Base-by-base conservation (phyloP, 2,329 filamentous ascomycete species). In the Neopestalotiopsis sp. region DNA sequence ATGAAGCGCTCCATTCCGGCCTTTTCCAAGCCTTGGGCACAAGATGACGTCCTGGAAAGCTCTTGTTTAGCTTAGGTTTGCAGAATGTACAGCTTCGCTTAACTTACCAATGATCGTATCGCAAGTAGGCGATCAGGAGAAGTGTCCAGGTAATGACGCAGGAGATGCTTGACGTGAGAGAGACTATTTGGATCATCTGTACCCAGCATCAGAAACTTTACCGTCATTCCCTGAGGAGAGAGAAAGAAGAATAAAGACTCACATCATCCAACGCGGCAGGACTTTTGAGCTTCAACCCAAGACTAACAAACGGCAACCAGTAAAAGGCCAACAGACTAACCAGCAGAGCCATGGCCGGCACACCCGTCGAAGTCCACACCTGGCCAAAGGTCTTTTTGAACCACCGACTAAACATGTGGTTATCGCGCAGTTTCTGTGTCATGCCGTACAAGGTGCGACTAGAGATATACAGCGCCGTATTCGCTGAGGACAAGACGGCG, bases 391-490 rank as follows among this genome's bases (percentile, higher is more conserved):
- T 32, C 32, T 38, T 65, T 61, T 63, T 64, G 3, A 70, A 57
- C n/a, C 32, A 60, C 56, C 67, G 64, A 20, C 60, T 68, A 10
- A 68, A 28, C 45, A 32, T 14, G 45, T 64, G 56, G n/a, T 40
- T 34, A 32, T 58, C 61, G 13, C 24, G 40, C 17, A 70, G 40
- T 13, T 69, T 67, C 1, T 68, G 68, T 2, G 70, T 70, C 30
- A 72, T 45, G 24, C 70, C 70, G 57, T 72, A 72, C 17, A 72
- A 66, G 2, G 70, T 72, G 13, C 70, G 70, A 67, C 70, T 72
- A 4, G 69, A 60, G 49, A 72, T 70, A 66, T 72, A 72, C 3
- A 72, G 69, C 20, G 66, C 66, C 6, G 70, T 70, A 45, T 70
- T 38, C 6, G 34, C 34, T 5, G 34, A 38, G 34, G 34, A 38